These are phyloP conservation scores for Fraxinus dipetala DNA, from an alignment of 305 asterid species.

Conservation along the genomic window DNA sequence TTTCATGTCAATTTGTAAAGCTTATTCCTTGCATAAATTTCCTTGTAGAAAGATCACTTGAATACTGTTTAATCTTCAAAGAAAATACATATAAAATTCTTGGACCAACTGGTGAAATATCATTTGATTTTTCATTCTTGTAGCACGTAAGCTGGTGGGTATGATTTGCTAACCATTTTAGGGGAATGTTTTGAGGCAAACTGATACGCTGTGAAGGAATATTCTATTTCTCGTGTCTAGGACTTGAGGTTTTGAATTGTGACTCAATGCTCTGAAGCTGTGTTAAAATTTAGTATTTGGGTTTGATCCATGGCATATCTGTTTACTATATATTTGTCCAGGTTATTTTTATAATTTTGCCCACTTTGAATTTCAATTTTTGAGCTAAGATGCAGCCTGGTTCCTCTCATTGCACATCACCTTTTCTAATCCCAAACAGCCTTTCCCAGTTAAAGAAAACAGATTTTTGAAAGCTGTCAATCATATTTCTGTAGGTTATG, in stretches of 20 bases:
- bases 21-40: neutral
- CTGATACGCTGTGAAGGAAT: neutral
- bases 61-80: neutral
- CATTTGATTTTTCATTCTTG: neutral
- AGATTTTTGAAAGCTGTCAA: neutral
- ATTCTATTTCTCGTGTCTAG: neutral
- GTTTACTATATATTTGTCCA: neutral
- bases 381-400: neutral
- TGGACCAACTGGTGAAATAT: neutral
- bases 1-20: neutral
- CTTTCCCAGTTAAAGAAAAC: neutral
- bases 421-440: neutral
- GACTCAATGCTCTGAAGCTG: neutral
- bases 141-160: neutral
- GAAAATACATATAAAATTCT: neutral
- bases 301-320: neutral
- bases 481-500: neutral
- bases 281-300: neutral
- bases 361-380: neutral
- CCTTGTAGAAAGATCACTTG: neutral
- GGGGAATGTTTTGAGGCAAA: neutral
- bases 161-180: neutral
- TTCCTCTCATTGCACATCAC: neutral
- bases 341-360: neutral
- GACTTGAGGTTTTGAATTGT: neutral